Evolutionary conservation across 768 basidiomycete genomes (phyloP).

Genomic region (Suillus brevipes): DNA sequence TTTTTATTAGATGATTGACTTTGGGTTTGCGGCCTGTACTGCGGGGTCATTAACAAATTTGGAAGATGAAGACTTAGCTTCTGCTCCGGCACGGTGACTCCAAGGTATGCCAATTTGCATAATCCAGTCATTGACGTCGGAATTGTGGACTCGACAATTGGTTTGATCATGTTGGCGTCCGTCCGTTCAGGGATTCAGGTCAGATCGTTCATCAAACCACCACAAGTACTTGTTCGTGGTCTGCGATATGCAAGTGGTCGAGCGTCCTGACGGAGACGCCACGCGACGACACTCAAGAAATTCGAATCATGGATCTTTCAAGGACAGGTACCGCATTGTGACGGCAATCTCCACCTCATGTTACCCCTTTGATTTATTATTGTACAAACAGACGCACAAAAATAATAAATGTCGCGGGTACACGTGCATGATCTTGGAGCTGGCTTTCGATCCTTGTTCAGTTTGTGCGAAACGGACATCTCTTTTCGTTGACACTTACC

Average conservation of each 20-base stretch:
- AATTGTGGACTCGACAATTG: not conserved
- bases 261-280: not conserved
- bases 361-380: not conserved
- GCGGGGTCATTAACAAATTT: not conserved
- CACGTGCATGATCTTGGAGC: not conserved
- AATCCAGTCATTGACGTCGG: not conserved
- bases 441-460: not conserved
- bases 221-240: not conserved
- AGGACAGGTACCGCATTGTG: not conserved
- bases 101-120: too few species aligned
- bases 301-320: not conserved
- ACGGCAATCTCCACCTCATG: not conserved
- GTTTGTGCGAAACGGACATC: not conserved
- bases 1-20: not conserved
- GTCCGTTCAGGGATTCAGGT: not conserved
- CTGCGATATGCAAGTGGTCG: not conserved
- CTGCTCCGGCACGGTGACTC: not conserved
- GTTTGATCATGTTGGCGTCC: not conserved
- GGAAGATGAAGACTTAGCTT: not conserved
- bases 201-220: not conserved
- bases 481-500: not conserved
- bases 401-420: not conserved
- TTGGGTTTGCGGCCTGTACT: not conserved
- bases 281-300: not conserved
- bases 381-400: not conserved